Evolutionary conservation across 768 basidiomycete genomes (phyloP), one percentile per base, ranked within the genome.

Genomic region (Suillus fuscotomentosus): DNA sequence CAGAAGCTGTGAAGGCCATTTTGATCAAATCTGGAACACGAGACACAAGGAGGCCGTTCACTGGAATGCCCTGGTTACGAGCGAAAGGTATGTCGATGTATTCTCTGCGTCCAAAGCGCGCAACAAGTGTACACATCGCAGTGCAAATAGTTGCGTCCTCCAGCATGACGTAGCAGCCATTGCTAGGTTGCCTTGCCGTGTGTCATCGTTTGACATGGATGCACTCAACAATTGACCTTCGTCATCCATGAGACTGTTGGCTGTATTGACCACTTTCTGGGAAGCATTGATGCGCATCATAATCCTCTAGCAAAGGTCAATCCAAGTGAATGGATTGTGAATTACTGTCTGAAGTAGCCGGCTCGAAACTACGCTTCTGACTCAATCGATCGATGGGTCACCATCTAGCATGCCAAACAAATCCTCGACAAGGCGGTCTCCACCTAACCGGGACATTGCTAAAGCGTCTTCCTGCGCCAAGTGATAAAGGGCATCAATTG

Each of bases 1-100:
- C 94, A 17, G 95, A 95, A 0, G 97, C 96, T 14, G 94, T 97
- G 74, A 99, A 99, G 0, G 97, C 97, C 90, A 99, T 97, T 78
- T 86, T 93, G 77, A 99, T 97, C 63, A 99, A 80, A 76, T 99
- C 97, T 7, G 91, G 88, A 9, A 99, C 88, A 22, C 95, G 86
- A 20, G 91, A 89, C 45, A 92, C 90, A 20, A 99, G 81, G 55
- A 98, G 80, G 1, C 86, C 85, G 8, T 84, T 80, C 4, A 82
- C 72, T 3, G 85, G 77, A 8, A 91, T 68, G 1, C 91, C 89
- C 27, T 83, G 79, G 50, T 76, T 80, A 53, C 86, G 81, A 2
- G 94, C 95, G 67, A 88, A 83, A 2, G 82, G 80, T 36, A 92
- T 84, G 73, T 97, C 90, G 43, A 97, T 80, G 70, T 99, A 95